Conservation (phyloP, 768 basidiomycete genomes). For the Heimioporus sp. region DNA sequence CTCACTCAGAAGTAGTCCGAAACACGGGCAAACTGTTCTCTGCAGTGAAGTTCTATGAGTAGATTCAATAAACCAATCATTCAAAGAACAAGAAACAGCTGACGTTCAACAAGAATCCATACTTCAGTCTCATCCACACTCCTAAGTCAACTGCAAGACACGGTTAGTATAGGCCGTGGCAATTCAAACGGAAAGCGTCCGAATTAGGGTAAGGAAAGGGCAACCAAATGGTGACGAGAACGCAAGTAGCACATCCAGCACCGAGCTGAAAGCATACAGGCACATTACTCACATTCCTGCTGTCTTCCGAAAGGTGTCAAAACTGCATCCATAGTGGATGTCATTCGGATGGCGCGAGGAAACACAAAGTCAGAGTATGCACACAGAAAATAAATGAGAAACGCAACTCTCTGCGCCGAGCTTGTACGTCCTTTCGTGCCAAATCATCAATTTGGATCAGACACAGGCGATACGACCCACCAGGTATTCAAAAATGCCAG, state of each 20-base stretch:
- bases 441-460: too few species aligned
- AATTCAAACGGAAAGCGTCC: too few species aligned
- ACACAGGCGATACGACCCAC: too few species aligned
- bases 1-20: constrained; percentile 72
- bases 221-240: too few species aligned
- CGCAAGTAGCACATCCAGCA: background rate
- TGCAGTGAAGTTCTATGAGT: constrained; percentile 55
- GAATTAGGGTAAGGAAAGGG: too few species aligned
- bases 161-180: background rate
- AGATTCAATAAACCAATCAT: constrained; percentile 17
- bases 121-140: constrained; percentile 71
- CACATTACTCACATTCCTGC: constrained; percentile 63
- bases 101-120: constrained; percentile 72
- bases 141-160: constrained; percentile 55
- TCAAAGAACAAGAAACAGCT: constrained; percentile 1
- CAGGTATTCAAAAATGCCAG: too few species aligned
- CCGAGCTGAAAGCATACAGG: background rate
- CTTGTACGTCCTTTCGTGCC: too few species aligned
- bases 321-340: constrained; percentile 30
- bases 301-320: constrained; percentile 90
- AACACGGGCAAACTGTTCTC: constrained; percentile 69
- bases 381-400: background rate
- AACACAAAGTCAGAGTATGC: background rate
- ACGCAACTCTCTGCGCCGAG: constrained; percentile 77
- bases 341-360: background rate